A percentile compares a stretch with the other conserved stretches of the same genome.
These are phyloP conservation scores for Thelephora ganbajun DNA, from an alignment of 768 basidiomycete genomes.

Conservation along the genomic window DNA sequence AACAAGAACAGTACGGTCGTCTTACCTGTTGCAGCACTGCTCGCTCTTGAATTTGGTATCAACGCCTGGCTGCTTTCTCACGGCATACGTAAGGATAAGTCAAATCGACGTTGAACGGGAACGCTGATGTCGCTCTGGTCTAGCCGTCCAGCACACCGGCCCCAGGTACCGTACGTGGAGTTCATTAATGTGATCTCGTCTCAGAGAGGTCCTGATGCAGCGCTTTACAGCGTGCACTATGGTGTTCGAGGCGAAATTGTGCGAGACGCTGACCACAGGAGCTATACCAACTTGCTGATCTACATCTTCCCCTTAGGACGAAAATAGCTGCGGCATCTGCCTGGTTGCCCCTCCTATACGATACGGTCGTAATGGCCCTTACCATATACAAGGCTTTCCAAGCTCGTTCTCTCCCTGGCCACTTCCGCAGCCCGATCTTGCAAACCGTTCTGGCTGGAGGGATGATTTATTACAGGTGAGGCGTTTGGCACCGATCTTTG, in stretches of 20 bases:
- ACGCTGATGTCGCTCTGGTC: background rate
- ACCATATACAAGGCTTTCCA: constrained; percentile 11
- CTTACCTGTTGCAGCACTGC: constrained; percentile 18
- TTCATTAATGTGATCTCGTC: constrained; percentile 19
- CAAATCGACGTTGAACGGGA: background rate
- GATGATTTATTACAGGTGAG: background rate
- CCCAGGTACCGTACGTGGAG: constrained; percentile 26
- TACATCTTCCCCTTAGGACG: constrained; percentile 5
- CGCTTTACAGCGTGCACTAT: constrained; percentile 23
- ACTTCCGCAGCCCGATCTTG: background rate
- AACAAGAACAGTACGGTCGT: constrained; percentile 11
- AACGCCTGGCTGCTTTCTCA: constrained; percentile 41
- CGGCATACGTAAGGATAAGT: constrained; percentile 29
- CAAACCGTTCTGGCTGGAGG: background rate
- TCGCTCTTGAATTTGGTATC: constrained; percentile 29
- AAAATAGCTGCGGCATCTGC: constrained; percentile 21
- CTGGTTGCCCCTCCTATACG: constrained; percentile 27
- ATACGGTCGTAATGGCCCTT: constrained; percentile 21
- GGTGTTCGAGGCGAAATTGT: constrained; percentile 21
- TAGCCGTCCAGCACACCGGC: constrained; percentile 3
- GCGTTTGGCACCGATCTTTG: background rate
- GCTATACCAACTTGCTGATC: background rate
- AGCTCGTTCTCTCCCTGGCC: background rate
- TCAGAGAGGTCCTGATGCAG: background rate
- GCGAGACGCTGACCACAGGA: background rate